Evolutionary conservation across 495 filamentous ascomycete genomes (phyloP).

Genomic region (Ascodesmis nigricans): DNA sequence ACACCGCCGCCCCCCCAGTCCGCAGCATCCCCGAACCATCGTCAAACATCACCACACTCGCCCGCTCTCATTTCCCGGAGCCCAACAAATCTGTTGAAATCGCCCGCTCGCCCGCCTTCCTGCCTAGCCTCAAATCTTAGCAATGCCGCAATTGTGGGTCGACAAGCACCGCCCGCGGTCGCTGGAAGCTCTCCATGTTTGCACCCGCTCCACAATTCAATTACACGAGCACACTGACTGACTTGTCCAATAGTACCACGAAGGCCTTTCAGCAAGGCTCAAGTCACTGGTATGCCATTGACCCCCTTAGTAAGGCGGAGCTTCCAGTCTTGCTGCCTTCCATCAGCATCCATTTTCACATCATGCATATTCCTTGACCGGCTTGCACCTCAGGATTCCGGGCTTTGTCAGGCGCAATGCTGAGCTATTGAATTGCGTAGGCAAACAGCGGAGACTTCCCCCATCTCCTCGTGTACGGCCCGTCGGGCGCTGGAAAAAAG

Average conservation of each 20-base stretch:
- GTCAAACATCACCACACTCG: neutral
- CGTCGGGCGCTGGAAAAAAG: slow-evolving; percentile 91
- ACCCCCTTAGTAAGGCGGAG: too few relatives aligned
- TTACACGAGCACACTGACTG: slow-evolving; percentile 2
- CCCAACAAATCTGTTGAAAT: neutral
- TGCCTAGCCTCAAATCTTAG: neutral
- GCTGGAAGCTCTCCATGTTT: slow-evolving; percentile 53
- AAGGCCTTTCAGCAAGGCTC: slow-evolving; percentile 68
- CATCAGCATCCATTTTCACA: too few relatives aligned
- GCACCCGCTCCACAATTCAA: slow-evolving; percentile 1
- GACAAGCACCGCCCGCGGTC: slow-evolving; percentile 85
- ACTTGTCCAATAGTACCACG: slow-evolving; percentile 28
- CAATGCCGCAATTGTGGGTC: slow-evolving; percentile 41
- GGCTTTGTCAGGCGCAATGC: too few relatives aligned
- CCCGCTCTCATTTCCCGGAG: too few relatives aligned
- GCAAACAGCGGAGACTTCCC: slow-evolving; percentile 94
- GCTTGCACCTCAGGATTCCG: too few relatives aligned
- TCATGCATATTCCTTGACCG: too few relatives aligned
- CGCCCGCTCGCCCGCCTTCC: too few relatives aligned
- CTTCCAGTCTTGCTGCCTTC: too few relatives aligned
- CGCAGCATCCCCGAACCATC: too few relatives aligned
- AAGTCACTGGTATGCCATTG: slow-evolving; percentile 65
- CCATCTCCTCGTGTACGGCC: slow-evolving; percentile 88
- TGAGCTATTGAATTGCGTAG: slow-evolving; percentile 30
- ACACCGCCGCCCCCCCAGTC: too few relatives aligned